Base-by-base conservation (phyloP, 306 rosid genomes). In the Cucurbita moschata region DNA sequence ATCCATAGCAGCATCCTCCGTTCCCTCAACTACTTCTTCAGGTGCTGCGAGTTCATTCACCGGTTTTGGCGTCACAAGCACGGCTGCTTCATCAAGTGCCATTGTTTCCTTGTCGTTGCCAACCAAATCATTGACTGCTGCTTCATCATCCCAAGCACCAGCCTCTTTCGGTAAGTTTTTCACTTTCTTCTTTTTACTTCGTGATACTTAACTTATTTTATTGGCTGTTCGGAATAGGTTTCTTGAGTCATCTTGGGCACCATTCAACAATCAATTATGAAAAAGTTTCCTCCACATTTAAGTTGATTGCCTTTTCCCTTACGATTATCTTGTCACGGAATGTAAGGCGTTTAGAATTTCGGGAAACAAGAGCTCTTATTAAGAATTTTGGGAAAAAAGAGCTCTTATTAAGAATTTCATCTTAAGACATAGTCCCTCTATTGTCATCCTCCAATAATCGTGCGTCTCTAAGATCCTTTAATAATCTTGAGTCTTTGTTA, bases 81-180 rank as follows among this genome's bases (percentile, higher is more conserved):
- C 84, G 39, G n/a, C 86, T 68, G 80, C 90, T 56, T 77, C 96
- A 51, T 72, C 90, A n/a, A 89, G 85, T 54, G 18, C 88, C 21
- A 38, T 78, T 19, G 49, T 75, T 77, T 71, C 88, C 51, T 81
- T 86, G 69, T 74, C 87, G 2, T 77, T 83, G 72, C 75, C 88
- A 4, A 81, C 79, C 56, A 85, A 83, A 78, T 39, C 81, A 19
- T 58, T 82, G 7, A 50, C 55, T 14, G 54, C 85, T 5, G 79
- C 84, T 35, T 78, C 85, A 9, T 83, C 92, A 18, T 62, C 86
- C 0, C 86, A 83, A 14, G 87, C 87, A 0, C 86, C 79, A 62
- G 73, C 89, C 58, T 37, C 83, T 73, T 86, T 84, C 74, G 86
- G 97, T 92, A 68, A 82, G 86, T 40, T 58, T 47, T 37, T 10